Conservation (phyloP, 345 rosid species). For the Streptanthus diversifolius region DNA sequence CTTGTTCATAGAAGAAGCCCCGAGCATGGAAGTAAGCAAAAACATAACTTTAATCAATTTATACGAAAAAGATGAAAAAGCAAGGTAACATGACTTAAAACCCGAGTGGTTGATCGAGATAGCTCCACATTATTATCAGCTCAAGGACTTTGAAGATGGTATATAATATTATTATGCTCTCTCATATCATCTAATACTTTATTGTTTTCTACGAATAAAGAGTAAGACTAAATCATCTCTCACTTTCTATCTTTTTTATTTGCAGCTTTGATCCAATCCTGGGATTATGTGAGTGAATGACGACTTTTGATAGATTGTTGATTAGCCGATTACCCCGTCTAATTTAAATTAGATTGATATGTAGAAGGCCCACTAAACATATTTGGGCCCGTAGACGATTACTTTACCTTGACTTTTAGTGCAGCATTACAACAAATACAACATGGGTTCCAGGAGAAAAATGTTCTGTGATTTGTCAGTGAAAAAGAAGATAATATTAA, state of each 20-base stretch:
- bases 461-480: too few species aligned
- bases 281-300: neutral
- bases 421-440: too few species aligned
- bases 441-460: too few species aligned
- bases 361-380: too few species aligned
- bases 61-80: too few species aligned
- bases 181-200: neutral
- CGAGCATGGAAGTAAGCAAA: too few species aligned
- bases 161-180: neutral
- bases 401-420: too few species aligned
- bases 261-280: constrained; percentile 35
- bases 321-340: neutral
- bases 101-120: constrained; percentile 93
- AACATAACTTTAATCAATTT: too few species aligned
- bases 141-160: constrained; percentile 89
- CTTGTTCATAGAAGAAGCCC: too few species aligned
- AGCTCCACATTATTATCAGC: constrained; percentile 85
- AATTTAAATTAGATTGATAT: too few species aligned
- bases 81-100: constrained; percentile 82
- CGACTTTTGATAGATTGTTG: neutral
- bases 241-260: neutral
- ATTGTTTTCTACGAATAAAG: neutral
- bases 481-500: neutral
- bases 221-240: neutral
- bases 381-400: too few species aligned